These are phyloP conservation scores for Trypanosoma avium DNA, from an alignment of 208 protist species.

Conservation along the genomic window DNA sequence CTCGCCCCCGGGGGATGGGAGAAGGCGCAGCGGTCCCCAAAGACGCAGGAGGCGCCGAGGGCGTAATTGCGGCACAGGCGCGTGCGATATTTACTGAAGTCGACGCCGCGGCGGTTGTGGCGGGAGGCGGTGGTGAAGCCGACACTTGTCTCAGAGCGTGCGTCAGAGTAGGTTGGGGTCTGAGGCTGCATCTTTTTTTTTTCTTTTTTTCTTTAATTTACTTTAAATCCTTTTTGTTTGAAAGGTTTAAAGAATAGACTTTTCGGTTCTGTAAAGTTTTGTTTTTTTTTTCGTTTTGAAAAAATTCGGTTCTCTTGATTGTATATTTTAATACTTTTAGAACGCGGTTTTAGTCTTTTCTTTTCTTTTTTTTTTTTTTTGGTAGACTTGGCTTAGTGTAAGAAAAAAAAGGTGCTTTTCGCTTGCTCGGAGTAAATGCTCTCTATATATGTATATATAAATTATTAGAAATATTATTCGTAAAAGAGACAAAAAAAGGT, in stretches of 20 bases:
- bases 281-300: slow-evolving; percentile 4
- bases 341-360: too few species aligned
- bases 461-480: neutral
- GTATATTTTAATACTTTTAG: too few species aligned
- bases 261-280: too few species aligned
- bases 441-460: too few species aligned
- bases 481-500: neutral
- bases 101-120: slow-evolving; percentile 58
- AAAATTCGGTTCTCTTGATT: too few species aligned
- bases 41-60: slow-evolving; percentile 65
- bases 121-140: slow-evolving; percentile 25
- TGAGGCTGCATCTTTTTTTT: slow-evolving; percentile 21
- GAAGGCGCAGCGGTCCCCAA: slow-evolving; percentile 85
- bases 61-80: slow-evolving; percentile 87
- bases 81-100: slow-evolving; percentile 85
- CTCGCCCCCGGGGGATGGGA: slow-evolving; percentile 78
- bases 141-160: slow-evolving; percentile 27
- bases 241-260: too few species aligned
- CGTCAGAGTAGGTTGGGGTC: slow-evolving; percentile 26
- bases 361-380: too few species aligned
- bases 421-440: slow-evolving; percentile 11
- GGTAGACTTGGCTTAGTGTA: too few species aligned
- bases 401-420: slow-evolving; percentile 7
- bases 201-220: slow-evolving; percentile 1
- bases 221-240: neutral